Base-by-base conservation (phyloP, 192 early-diverging fungal genomes). In the Gryganskiella cystojenkinii region DNA sequence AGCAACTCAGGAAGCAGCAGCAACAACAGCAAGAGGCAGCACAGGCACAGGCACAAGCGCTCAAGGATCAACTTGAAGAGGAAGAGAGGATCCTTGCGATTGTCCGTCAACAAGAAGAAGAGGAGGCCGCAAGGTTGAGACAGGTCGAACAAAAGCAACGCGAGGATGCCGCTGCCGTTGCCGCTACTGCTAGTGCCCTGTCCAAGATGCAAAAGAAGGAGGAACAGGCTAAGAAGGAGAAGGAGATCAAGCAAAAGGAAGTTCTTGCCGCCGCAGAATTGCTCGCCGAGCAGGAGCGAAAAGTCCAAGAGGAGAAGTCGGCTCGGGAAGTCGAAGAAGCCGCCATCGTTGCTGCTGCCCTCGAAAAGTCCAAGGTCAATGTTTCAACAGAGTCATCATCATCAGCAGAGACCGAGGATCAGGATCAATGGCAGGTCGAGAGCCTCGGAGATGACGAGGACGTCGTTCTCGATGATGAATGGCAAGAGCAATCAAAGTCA, bases 401-500 rank as follows among this genome's bases (percentile, higher is more conserved):
- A 20, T n/a, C 22, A 35, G 54, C 64, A 37, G 40, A 20, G 30
- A n/a, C 56, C 0, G 63, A 61, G 31, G 61, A 58, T 0, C 64
- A 76, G 15, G 56, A 67, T 30, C 55, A 64, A 25, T 67, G 65
- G 65, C 57, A 68, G 37, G 35, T 64, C 14, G 72, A 76, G 61
- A 60, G 43, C 31, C 51, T 61, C 0, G 42, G 58, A 37, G 25
- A 19, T 31, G 59, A 71, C 4, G 58, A 56, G 35, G 71, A 59
- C 20, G 73, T 62, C 28, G n/a, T n/a, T n/a, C n/a, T n/a, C n/a
- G 56, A 69, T 56, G 74, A 78, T 20, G 74, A 69, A 19, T 78
- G 74, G 74, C 74, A 78, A 25, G 64, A 78, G 42, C 74, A 78
- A 49, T 78, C 74, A 20, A 78, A 64, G 53, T 68, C 74, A n/a